Evolutionary conservation across 768 basidiomycete genomes (phyloP), one percentile per base, ranked within the genome.

Genomic region (Tricholoma flavovirens): DNA sequence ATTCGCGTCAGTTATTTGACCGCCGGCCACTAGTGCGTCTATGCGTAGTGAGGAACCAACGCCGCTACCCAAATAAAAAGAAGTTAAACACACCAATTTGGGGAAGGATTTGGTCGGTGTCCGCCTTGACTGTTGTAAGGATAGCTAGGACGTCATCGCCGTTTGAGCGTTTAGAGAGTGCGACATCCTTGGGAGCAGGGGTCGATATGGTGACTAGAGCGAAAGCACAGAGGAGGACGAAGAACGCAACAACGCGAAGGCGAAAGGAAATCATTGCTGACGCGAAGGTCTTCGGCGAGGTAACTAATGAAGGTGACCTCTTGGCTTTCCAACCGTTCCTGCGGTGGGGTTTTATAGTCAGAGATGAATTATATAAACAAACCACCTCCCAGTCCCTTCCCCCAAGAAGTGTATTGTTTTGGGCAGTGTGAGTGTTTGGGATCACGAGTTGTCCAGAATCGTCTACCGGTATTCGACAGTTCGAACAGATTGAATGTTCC

Each of bases 251-350:
- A n/a, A 32, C 15, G 19, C 43, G 50, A 19, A 51, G 33, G 36
- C 32, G 38, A 10, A 26, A 17, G 32, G 46, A 49, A 30, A 49
- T 49, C 46, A 49, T 49, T 10, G 7, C 30, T 7, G 29, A 10
- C 3, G 29, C 7, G 26, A 8, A 5, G 6, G 62, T 90, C 94
- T 64, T 38, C 12, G 14, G n/a, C 9, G 40, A 42, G 4, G 4
- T 4, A 21, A 11, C 8, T 21, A 42, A 6, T 6, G 21, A 42
- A 7, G 5, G 19, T 4, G 8, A 42, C 17, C 40, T 19, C 40
- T 42, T 42, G 17, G 19, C 8, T 42, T 9, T 4, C 10, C 19
- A 9, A 19, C 40, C 21, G 17, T 19, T 42, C 19, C 36, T 42
- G 6, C 40, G 19, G 40, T 10, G 21, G 10, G 19, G 40, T 8